Evolutionary conservation across 2,329 filamentous ascomycete species (phyloP), one percentile per base, ranked within the genome.

Genomic region (Claviceps fusiformis): DNA sequence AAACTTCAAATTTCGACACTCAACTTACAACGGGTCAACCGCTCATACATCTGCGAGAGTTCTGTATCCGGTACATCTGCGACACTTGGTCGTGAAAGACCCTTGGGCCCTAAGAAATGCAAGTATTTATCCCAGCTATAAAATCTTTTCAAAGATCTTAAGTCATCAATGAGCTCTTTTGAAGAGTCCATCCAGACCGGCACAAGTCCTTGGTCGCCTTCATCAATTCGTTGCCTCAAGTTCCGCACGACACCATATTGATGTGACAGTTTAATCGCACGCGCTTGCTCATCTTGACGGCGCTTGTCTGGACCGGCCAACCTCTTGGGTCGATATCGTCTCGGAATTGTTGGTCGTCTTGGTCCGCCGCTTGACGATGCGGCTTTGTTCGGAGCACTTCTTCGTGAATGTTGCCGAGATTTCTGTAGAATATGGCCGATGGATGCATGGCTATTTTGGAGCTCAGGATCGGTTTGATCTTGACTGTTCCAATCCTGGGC

Each of bases 81-180:
- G 19, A 58, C 57, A 3, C 57, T 53, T 13, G 62, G 58, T 13
- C 64, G 59, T 15, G 59, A 46, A 5, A 62, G 60, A 9, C 59
- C 59, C 31, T 63, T 68, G 3, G 63, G 60, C 4, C 80, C 74
- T 59, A 82, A 68, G 62, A 82, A 82, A 55, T 74, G 73, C 51
- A 83, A 70, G 60, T 83, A 83, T 63, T 81, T 83, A 56, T 85
- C 82, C 80, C 80, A 85, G 1, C 80, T 76, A 61, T 83, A 85
- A 60, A 85, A 85, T 51, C 78, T 75, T 61, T 80, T 83, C 59
- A 80, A 77, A 0, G 79, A 79, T 58, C 80, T 73, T 62, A 85
- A 85, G 57, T 85, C 82, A 56, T 83, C 77, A 10, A 83, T 75
- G 8, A 86, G 73, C 53, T 78, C 74, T 62, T 74, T 75, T 0